phyloP scores from a whole-genome alignment of 495 filamentous ascomycete species.

The Xylaria castorea region DNA sequence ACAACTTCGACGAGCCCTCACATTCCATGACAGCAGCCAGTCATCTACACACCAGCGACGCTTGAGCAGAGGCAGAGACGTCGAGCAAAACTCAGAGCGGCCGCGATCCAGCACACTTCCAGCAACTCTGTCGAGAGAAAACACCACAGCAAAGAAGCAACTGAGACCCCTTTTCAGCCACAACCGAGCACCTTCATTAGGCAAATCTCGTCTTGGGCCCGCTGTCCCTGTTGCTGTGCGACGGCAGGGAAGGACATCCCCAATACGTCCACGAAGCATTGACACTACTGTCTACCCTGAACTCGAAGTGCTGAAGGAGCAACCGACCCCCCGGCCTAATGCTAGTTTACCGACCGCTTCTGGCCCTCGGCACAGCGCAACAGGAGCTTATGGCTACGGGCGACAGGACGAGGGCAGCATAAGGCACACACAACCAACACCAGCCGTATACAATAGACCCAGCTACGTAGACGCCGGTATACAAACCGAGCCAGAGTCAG shows the following conservation, averaged over 20 bases:
- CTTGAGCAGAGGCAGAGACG: constrained; percentile 30
- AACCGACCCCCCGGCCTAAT: constrained; percentile 34
- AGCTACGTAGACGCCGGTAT: constrained; percentile 36
- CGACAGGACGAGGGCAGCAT: not conserved
- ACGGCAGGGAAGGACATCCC: constrained; percentile 32
- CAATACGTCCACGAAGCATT: constrained; percentile 37
- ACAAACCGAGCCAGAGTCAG: constrained; percentile 32
- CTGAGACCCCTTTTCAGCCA: constrained; percentile 31
- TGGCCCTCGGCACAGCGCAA: not conserved
- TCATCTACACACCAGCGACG: constrained; percentile 21
- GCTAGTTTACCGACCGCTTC: not conserved
- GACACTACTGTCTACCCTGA: constrained; percentile 27
- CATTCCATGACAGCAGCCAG: constrained; percentile 29
- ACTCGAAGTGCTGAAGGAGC: constrained; percentile 37
- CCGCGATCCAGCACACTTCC: constrained; percentile 39
- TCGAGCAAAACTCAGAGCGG: constrained; percentile 32
- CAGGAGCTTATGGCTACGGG: not conserved
- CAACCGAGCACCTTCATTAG: constrained; percentile 32
- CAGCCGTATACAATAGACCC: constrained; percentile 13
- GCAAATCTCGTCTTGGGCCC: constrained; percentile 33
- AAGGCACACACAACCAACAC: not conserved
- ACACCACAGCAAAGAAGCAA: constrained; percentile 27
- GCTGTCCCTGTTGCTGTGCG: constrained; percentile 35
- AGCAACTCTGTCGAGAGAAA: constrained; percentile 32
- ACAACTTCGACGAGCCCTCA: constrained; percentile 37